phyloP scores from a whole-genome alignment of 176 grass and related monocot species.

The Rhynchospora tenuis region DNA sequence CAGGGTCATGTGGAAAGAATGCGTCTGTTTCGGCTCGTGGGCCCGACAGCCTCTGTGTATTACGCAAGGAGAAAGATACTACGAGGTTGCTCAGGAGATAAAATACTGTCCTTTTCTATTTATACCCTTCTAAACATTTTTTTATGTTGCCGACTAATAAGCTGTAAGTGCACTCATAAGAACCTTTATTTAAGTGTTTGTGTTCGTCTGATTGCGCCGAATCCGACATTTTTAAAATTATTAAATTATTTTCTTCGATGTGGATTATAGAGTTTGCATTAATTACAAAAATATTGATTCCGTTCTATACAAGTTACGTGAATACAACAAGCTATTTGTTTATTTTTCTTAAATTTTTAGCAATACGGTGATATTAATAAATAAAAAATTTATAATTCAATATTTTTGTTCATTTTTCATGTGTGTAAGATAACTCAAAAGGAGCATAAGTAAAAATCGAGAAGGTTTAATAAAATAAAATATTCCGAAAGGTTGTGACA shows the following conservation, averaged over 20 bases:
- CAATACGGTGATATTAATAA: background rate
- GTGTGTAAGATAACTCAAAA: background rate
- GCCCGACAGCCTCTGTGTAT: background rate
- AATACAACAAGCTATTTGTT: background rate
- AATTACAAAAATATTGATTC: background rate
- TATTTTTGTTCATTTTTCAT: background rate
- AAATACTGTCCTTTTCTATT: background rate
- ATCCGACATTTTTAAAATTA: background rate
- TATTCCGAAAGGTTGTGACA: background rate
- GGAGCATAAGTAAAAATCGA: background rate
- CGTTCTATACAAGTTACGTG: background rate
- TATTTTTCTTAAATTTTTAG: background rate
- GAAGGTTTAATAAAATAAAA: background rate
- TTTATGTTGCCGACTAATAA: background rate
- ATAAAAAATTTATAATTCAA: no score
- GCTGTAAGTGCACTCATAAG: background rate
- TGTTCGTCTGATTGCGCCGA: background rate
- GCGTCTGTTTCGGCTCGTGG: conserved; percentile 17
- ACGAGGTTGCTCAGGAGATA: background rate
- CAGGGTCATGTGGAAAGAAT: conserved; percentile 8
- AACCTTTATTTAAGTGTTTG: background rate
- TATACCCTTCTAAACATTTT: background rate
- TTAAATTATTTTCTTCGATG: background rate
- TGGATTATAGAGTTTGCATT: background rate
- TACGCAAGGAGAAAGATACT: background rate